Evolutionary conservation across 1,139 yeast species (phyloP), one percentile per base, ranked within the genome.

Genomic region (Kodamaea arcana): DNA sequence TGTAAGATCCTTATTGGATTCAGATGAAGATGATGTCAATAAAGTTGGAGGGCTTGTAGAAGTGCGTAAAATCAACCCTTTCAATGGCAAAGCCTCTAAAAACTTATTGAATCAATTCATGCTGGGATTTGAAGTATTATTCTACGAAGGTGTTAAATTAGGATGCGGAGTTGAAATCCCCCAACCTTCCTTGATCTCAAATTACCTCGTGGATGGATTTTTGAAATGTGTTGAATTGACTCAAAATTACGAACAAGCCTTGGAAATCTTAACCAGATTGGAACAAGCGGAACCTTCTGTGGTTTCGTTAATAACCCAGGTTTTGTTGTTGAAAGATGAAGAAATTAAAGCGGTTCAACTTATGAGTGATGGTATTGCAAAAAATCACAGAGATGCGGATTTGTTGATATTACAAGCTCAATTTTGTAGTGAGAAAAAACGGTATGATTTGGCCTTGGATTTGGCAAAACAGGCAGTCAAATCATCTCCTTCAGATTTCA

Each of bases 401-500:
- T 55, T 75, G 38, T 54, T 75, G 30, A 56, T 73, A 44, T 65
- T 81, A 45, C 96, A 92, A 61, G 78, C 88, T 1, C 72, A 75
- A 47, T 87, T 84, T 53, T 73, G 94, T 51, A 61, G 83, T 13
- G 65, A 69, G 20, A 87, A 84, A 56, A 70, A 69, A 31, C 69
- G 85, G 35, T 70, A 74, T 32, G 87, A 83, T 42, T 64, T 86
- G 48, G 96, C 97, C 0, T 65, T 84, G 28, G 75, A 77, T 34
- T 69, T 85, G 35, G 87, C 96, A 0, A 71, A 73, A 33, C 77
- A 81, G 41, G 83, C 95, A 1, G 87, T 87, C 10, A 78, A 81
- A 45, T 71, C 90, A 1, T 75, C 90, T 1, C 96, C 97, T 0
- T 80, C 94, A 2, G 95, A 84, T 52, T 90, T 86, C 57, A 72